These are phyloP conservation scores for Collariella sp. DNA, from an alignment of 495 filamentous ascomycete genomes.

Conservation along the genomic window DNA sequence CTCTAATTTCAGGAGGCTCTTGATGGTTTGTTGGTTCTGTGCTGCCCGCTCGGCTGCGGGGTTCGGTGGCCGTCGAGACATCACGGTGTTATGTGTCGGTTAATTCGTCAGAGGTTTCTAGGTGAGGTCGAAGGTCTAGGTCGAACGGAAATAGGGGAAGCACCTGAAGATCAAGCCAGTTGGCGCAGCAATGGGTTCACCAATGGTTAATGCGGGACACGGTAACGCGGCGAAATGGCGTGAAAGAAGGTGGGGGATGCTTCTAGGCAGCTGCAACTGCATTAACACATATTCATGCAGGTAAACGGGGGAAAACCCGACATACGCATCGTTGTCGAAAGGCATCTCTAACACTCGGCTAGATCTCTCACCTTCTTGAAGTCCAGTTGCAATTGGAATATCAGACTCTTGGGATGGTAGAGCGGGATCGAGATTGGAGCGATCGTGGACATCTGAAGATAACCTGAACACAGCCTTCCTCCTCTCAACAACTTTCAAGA, in stretches of 20 bases:
- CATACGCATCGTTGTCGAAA: no score
- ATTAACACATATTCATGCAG: no score
- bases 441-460: no score
- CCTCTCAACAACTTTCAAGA: background rate
- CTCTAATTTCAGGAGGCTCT: slow-evolving; percentile 85
- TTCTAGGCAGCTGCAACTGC: no score
- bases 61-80: slow-evolving; percentile 83
- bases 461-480: background rate
- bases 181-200: background rate
- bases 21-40: slow-evolving; percentile 80
- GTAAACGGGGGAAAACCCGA: no score
- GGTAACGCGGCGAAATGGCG: background rate
- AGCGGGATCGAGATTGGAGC: no score
- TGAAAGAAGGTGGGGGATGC: background rate
- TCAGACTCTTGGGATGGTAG: no score
- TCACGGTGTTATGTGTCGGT: slow-evolving; percentile 28
- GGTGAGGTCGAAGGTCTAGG: background rate
- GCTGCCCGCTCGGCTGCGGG: slow-evolving; percentile 71
- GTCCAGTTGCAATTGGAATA: no score
- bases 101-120: background rate
- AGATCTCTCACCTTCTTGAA: no score
- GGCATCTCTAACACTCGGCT: no score
- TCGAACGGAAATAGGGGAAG: background rate
- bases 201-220: background rate
- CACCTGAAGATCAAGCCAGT: background rate